These are phyloP conservation scores for Wickerhamomyces alni DNA, from an alignment of 805 yeast genomes.

Conservation along the genomic window DNA sequence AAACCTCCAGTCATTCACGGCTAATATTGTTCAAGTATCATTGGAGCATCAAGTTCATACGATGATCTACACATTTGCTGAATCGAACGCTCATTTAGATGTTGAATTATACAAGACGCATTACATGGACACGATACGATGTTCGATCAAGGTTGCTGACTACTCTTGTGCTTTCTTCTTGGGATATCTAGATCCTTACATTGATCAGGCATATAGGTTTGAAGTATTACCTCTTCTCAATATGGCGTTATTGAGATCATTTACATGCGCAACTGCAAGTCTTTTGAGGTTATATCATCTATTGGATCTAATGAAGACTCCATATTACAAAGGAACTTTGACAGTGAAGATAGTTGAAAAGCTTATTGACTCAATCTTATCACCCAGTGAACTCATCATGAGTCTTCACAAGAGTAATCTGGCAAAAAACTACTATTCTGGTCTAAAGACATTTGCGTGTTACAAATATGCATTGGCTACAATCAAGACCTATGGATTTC, in stretches of 20 bases:
- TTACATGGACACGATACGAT: background rate
- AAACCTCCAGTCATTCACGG: background rate
- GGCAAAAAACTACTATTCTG: conserved; percentile 10
- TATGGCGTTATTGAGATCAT: background rate
- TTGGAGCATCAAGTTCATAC: background rate
- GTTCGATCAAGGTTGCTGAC: background rate
- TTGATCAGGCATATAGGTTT: background rate
- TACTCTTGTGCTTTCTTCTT: background rate
- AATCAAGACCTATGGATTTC: conserved; percentile 9
- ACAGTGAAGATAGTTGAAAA: background rate
- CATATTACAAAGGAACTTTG: background rate
- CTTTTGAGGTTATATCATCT: background rate
- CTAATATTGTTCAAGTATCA: background rate
- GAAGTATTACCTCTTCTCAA: background rate
- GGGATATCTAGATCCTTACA: background rate
- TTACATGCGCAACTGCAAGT: background rate
- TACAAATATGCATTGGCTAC: conserved; percentile 5
- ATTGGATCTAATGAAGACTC: background rate
- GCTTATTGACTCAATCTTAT: background rate
- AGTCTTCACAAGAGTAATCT: conserved; percentile 1
- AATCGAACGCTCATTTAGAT: background rate
- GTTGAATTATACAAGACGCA: background rate
- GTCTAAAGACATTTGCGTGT: conserved; percentile 8
- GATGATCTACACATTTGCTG: background rate
- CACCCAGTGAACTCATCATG: background rate